These are phyloP conservation scores for Gnomoniopsis sp. DNA, from an alignment of 2,329 filamentous ascomycete genomes.

Conservation along the genomic window DNA sequence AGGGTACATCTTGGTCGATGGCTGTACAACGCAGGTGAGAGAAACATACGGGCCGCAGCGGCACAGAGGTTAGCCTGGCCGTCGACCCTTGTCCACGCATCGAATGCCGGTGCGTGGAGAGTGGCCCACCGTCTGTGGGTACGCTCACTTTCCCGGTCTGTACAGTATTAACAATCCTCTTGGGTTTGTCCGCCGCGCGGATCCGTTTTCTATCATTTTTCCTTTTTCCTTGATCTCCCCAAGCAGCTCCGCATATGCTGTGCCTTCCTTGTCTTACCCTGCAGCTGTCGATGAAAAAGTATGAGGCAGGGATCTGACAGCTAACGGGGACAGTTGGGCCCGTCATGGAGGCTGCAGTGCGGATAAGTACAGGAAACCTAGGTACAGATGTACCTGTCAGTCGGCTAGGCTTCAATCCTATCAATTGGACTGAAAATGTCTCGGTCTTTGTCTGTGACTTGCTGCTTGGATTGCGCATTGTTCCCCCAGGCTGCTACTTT, in stretches of 20 bases:
- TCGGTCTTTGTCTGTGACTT: not conserved
- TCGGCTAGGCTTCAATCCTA: not conserved
- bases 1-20: conserved; percentile 14
- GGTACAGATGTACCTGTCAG: conserved; percentile 1
- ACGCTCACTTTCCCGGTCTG: conserved; percentile 8
- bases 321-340: not conserved
- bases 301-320: conserved; percentile 1
- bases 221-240: conserved; percentile 1
- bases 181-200: conserved; percentile 7
- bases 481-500: not conserved
- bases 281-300: conserved; percentile 2
- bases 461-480: not conserved
- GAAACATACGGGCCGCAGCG: conserved; percentile 14
- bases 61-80: conserved; percentile 10
- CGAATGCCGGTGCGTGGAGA: conserved; percentile 14
- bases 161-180: conserved; percentile 6
- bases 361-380: not conserved
- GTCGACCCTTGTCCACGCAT: conserved; percentile 10
- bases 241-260: conserved; percentile 5
- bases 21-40: conserved; percentile 13
- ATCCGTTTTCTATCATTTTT: conserved; percentile 1
- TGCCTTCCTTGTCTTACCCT: conserved; percentile 6
- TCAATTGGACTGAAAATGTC: not conserved
- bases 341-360: conserved; percentile 1
- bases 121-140: conserved; percentile 12